These are phyloP conservation scores for Combretum micranthum DNA, from an alignment of 345 rosid species.

Conservation along the genomic window DNA sequence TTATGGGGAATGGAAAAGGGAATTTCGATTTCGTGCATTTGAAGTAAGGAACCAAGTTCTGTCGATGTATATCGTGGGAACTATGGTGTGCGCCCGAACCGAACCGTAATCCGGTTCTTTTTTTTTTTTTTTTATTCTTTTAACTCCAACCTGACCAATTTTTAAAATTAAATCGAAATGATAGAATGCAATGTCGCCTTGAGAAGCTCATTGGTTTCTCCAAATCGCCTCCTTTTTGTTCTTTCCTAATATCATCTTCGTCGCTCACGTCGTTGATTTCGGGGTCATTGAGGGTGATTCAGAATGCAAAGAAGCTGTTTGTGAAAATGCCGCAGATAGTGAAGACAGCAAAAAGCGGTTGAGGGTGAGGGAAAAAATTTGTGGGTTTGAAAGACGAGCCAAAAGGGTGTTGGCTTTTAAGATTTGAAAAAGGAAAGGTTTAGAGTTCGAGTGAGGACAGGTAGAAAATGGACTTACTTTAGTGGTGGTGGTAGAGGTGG, in stretches of 20 bases:
- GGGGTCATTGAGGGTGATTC: neutral
- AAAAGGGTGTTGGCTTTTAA: neutral
- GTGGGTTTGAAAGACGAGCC: neutral
- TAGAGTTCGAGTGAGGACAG: neutral
- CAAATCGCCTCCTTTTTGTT: conserved; percentile 13
- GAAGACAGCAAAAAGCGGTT: neutral
- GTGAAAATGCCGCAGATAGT: conserved; percentile 9
- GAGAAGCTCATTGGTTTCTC: conserved; percentile 55
- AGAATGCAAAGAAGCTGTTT: conserved; percentile 2
- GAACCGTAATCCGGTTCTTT: no score
- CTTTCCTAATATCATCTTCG: neutral
- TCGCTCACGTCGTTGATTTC: conserved; percentile 3
- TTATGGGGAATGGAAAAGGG: neutral
- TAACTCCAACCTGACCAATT: no score
- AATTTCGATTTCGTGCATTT: conserved; percentile 21
- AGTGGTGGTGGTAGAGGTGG: neutral
- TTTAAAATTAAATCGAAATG: neutral
- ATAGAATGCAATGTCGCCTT: conserved; percentile 33
- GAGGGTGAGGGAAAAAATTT: conserved; percentile 2
- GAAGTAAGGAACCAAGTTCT: conserved; percentile 19
- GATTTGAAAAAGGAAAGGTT: neutral
- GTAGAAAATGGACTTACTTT: neutral
- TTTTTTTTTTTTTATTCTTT: no score
- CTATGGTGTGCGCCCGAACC: no score
- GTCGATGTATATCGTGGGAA: no score